Conservation (phyloP, 176 grass and related monocot genomes). For the Carex parvula region DNA sequence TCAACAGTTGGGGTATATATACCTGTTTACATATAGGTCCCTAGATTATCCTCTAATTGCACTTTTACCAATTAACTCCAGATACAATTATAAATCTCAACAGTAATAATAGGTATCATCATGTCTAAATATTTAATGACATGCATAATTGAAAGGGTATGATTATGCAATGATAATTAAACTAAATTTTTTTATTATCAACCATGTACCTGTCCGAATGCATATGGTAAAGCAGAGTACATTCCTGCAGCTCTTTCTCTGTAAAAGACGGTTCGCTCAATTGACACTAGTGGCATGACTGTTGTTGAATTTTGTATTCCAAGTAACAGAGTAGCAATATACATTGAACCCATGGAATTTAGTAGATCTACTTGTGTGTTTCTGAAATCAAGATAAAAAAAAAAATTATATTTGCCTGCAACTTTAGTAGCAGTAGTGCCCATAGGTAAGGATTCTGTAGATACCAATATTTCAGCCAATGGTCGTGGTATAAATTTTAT, state of each 20-base stretch:
- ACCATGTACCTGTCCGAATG: constrained; percentile 76
- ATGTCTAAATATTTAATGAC: background rate
- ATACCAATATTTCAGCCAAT: background rate
- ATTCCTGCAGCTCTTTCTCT: constrained; percentile 89
- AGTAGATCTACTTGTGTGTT: constrained; percentile 39
- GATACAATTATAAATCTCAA: too few relatives aligned
- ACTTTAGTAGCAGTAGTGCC: background rate
- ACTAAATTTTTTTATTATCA: background rate
- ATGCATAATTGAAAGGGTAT: background rate
- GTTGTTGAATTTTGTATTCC: constrained; percentile 60
- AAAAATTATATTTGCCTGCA: background rate
- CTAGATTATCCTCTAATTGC: too few relatives aligned
- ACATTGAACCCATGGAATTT: constrained; percentile 88
- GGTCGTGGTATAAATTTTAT: background rate
- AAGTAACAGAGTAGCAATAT: constrained; percentile 59
- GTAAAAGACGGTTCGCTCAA: constrained; percentile 87
- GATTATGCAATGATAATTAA: background rate
- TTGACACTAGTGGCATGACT: constrained; percentile 70
- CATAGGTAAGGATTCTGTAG: background rate
- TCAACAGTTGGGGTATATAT: too few relatives aligned
- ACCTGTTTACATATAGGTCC: too few relatives aligned
- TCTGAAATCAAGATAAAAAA: constrained; percentile 32
- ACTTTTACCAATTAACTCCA: too few relatives aligned
- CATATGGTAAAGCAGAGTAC: constrained; percentile 93
- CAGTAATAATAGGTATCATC: background rate